A percentile compares a stretch with the other conserved stretches of the same genome.
Conservation (phyloP, 139 green algal genomes). For the Tetratostichococcus sp. region DNA sequence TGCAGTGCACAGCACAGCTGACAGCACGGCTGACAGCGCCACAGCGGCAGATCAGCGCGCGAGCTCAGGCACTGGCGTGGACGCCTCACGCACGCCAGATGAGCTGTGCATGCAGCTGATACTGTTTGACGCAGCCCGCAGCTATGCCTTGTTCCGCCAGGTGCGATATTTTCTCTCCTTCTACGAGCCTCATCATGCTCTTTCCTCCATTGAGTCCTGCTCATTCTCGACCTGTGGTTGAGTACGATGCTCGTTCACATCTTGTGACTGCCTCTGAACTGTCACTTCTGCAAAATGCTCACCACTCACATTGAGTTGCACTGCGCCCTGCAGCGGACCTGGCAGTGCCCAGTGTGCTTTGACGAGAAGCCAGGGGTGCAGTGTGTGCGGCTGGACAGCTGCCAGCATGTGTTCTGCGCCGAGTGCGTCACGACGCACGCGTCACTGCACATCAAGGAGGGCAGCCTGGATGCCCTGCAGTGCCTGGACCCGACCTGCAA, state of each 20-base stretch:
- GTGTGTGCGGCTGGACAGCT: constrained; percentile 56
- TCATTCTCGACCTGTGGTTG: too few relatives aligned
- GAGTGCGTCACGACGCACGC: constrained; percentile 54
- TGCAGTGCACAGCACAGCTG: not conserved
- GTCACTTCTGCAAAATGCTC: too few relatives aligned
- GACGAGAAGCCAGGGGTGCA: constrained; percentile 48
- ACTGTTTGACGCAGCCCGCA: constrained; percentile 25
- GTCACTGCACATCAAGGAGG: constrained; percentile 48
- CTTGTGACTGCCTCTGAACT: too few relatives aligned
- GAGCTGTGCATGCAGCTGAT: constrained; percentile 32
- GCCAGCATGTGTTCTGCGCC: constrained; percentile 70
- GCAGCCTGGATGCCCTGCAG: constrained; percentile 48
- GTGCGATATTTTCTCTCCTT: not conserved
- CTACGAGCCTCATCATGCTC: too few relatives aligned
- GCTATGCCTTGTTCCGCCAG: constrained; percentile 20
- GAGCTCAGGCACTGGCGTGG: not conserved
- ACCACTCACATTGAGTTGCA: too few relatives aligned
- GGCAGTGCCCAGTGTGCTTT: constrained; percentile 61
- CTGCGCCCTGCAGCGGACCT: constrained; percentile 6
- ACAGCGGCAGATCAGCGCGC: not conserved
- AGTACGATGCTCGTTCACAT: too few relatives aligned
- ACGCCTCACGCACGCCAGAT: constrained; percentile 7
- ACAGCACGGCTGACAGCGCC: too few relatives aligned
- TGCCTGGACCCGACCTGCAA: constrained; percentile 68
- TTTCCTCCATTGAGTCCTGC: too few relatives aligned